Evolutionary conservation across 2,329 filamentous ascomycete species (phyloP).

Genomic region (Metarhizium sp.): DNA sequence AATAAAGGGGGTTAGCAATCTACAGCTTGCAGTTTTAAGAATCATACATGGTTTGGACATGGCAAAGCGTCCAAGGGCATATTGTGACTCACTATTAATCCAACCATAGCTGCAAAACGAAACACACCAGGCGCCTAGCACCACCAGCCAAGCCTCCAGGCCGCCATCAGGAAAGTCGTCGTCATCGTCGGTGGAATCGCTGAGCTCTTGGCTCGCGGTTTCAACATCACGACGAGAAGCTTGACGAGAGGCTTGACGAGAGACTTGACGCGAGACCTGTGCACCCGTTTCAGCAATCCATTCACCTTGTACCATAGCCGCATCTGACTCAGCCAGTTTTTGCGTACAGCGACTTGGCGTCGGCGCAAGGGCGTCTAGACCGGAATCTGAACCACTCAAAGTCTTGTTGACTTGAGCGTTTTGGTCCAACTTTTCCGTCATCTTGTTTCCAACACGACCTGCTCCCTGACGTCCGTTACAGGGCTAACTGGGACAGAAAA

Average conservation of each 20-base stretch:
- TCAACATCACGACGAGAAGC: slow-evolving; percentile 1
- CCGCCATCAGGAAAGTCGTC: slow-evolving; percentile 16
- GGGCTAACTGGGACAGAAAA: neutral
- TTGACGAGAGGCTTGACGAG: slow-evolving; percentile 3
- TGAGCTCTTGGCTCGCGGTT: neutral
- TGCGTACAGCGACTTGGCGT: slow-evolving; percentile 3
- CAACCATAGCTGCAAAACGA: slow-evolving; percentile 27
- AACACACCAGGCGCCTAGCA: slow-evolving; percentile 24
- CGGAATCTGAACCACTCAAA: slow-evolving; percentile 1
- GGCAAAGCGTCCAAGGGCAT: neutral
- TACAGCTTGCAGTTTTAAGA: neutral
- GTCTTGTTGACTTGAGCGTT: neutral
- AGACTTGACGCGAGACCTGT: slow-evolving; percentile 4
- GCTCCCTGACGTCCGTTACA: neutral
- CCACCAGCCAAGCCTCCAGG: slow-evolving; percentile 22
- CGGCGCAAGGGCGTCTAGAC: slow-evolving; percentile 1
- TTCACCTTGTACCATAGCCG: slow-evolving; percentile 5
- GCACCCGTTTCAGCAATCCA: slow-evolving; percentile 3
- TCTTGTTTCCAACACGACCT: neutral
- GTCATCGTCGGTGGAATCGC: neutral
- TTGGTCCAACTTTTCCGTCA: slow-evolving; percentile 1
- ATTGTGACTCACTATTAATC: slow-evolving; percentile 8
- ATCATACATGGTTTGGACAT: neutral
- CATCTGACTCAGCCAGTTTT: slow-evolving; percentile 5
- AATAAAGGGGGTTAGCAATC: slow-evolving; percentile 2